Evolutionary conservation across 2,329 filamentous ascomycete species (phyloP), one percentile per base, ranked within the genome.

Genomic region (Hypoxylon sp.): DNA sequence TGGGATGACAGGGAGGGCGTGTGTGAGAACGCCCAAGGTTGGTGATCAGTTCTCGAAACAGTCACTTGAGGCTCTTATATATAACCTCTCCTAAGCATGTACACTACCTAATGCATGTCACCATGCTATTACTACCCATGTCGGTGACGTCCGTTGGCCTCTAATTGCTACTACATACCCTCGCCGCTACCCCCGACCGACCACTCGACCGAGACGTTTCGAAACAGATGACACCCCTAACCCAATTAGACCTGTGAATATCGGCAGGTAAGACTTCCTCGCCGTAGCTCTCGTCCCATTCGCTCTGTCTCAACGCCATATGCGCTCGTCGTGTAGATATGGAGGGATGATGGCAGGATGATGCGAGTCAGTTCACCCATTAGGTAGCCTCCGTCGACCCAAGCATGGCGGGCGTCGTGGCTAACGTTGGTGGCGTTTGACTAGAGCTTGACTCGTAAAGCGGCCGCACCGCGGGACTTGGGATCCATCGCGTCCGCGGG

Each of bases 321-420:
- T 32, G 32, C 5, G 12, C 48, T 14, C 36, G 11, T 49, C 32
- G 14, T 54, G 26, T 53, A 48, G 16, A 12, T 18, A 18, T 26
- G 6, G 28, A 18, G 22, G 54, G 30, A 45, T 20, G 20, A 51
- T 55, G 58, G 58, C 36, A 42, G 24, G 26, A 28, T 18, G 26
- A 28, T 18, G 40, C 60, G 60, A 64, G 64, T 67, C 60, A 57
- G 60, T 64, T 38, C 18, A 5, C 14, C 22, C 26, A 40, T n/a
- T n/a, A n/a, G n/a, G n/a, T n/a, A n/a, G n/a, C n/a, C n/a, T n/a
- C n/a, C n/a, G n/a, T n/a, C n/a, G n/a, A n/a, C n/a, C n/a, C n/a
- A n/a, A n/a, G n/a, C n/a, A n/a, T n/a, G n/a, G n/a, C n/a, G n/a
- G 32, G 20, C 46, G 52, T 54, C 52, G 6, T 40, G 28, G 56